Evolutionary conservation across 176 grass and related monocot genomes (phyloP).

Genomic region (Typha latifolia): DNA sequence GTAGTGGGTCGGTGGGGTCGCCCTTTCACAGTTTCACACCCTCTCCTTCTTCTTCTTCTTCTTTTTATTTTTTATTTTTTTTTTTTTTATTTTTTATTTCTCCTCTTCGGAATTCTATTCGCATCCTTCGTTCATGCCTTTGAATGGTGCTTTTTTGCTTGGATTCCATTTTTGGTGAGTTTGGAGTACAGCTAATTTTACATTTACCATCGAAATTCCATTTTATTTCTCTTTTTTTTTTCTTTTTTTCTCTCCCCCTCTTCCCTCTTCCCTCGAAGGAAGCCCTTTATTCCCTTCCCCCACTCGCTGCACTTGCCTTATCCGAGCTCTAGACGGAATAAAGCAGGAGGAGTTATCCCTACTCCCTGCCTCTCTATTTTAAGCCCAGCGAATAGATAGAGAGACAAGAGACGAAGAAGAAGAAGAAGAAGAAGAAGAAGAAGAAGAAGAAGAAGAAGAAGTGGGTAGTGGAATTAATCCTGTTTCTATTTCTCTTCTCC

Average conservation of each 20-base stretch:
- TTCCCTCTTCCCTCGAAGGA: not conserved
- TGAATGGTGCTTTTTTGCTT: not conserved
- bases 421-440: not conserved
- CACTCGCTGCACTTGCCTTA: no score
- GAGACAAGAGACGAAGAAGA: not conserved
- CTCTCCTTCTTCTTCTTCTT: no score
- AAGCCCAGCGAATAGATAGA: no score
- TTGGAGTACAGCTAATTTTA: conserved; percentile 4
- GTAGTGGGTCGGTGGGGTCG: conserved; percentile 16
- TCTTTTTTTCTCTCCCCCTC: not conserved
- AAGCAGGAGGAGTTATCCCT: no score
- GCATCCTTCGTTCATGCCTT: not conserved
- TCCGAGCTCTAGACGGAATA: no score
- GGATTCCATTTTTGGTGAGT: not conserved
- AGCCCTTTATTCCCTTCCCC: not conserved
- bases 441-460: not conserved
- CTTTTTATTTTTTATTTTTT: no score
- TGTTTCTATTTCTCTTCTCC: not conserved
- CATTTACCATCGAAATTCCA: not conserved
- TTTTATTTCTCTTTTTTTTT: not conserved
- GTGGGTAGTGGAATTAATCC: not conserved
- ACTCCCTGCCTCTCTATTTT: no score
- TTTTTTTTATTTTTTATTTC: no score
- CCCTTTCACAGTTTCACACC: no score
- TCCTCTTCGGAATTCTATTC: not conserved